A percentile compares a stretch with the other conserved stretches of the same genome.
phyloP scores from a whole-genome alignment of 2,329 filamentous ascomycete species.

The Coniella vitis region DNA sequence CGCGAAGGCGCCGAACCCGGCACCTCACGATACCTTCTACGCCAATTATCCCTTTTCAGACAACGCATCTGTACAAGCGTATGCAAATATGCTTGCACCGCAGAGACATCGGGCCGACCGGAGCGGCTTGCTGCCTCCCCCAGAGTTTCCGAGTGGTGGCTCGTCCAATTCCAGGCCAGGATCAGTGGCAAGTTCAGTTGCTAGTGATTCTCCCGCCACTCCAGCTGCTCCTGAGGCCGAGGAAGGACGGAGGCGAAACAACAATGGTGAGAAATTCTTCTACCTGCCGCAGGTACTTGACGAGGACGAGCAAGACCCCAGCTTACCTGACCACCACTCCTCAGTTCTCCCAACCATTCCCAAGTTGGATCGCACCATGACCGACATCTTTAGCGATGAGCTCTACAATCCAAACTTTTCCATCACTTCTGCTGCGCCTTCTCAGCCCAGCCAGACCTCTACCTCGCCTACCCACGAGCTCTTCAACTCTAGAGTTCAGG shows the following conservation, averaged over 20 bases:
- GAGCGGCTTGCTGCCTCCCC: conserved; percentile 34
- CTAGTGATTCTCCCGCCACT: conserved; percentile 54
- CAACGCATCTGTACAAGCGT: conserved; percentile 31
- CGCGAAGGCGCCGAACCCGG: conserved; percentile 30
- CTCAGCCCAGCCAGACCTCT: conserved; percentile 36
- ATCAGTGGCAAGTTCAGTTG: conserved; percentile 51
- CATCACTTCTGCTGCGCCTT: conserved; percentile 49
- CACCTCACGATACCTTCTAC: conserved; percentile 32
- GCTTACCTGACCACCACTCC: conserved; percentile 57
- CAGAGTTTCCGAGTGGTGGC: conserved; percentile 35
- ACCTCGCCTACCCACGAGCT: conserved; percentile 51
- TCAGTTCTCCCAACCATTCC: conserved; percentile 54
- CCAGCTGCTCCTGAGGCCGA: conserved; percentile 45
- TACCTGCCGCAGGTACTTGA: conserved; percentile 13
- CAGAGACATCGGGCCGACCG: conserved; percentile 34
- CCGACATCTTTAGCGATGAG: conserved; percentile 78
- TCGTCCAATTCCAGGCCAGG: conserved; percentile 40
- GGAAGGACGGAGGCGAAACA: conserved; percentile 41
- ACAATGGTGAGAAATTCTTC: conserved; percentile 43
- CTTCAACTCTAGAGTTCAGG: conserved; percentile 70
- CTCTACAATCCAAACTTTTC: conserved; percentile 68
- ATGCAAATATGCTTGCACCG: conserved; percentile 32
- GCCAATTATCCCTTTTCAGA: conserved; percentile 36
- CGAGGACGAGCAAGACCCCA: conserved; percentile 41
- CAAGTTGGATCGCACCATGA: conserved; percentile 80